Evolutionary conservation across 2,329 filamentous ascomycete species (phyloP).

Genomic region (Arthrobotrys conoides): DNA sequence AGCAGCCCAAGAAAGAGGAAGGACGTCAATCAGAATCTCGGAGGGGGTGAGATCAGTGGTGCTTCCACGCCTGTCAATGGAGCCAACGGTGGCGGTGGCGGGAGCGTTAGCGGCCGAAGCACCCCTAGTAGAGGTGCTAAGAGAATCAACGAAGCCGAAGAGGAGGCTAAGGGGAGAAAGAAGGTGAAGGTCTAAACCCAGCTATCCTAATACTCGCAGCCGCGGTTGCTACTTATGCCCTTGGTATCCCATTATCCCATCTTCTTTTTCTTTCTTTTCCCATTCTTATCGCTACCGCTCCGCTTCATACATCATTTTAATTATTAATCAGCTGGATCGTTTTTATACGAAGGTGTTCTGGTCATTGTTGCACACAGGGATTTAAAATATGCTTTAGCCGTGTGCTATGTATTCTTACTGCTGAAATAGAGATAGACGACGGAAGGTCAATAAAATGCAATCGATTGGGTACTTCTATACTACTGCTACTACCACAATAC

Average conservation of each 20-base stretch:
- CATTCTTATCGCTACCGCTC: not conserved
- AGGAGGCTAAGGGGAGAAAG: constrained; percentile 50
- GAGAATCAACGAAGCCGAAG: constrained; percentile 39
- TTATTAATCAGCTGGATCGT: constrained; percentile 15
- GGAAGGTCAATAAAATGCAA: constrained; percentile 6
- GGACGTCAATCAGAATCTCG: constrained; percentile 25
- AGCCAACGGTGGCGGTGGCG: not conserved
- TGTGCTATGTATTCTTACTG: constrained; percentile 20
- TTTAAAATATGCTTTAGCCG: not conserved
- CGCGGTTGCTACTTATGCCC: not conserved
- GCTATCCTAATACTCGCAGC: not conserved
- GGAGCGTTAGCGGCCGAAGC: constrained; percentile 51
- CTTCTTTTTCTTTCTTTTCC: not conserved
- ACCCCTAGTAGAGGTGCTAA: constrained; percentile 54
- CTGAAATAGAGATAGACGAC: constrained; percentile 20
- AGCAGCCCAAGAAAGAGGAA: constrained; percentile 59
- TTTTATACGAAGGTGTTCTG: constrained; percentile 39
- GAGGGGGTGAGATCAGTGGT: constrained; percentile 28
- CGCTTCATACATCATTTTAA: constrained; percentile 7
- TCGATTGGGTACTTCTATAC: not conserved
- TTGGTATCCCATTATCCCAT: not conserved
- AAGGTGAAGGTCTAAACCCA: constrained; percentile 44
- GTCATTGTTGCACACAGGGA: not conserved
- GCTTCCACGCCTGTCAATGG: constrained; percentile 50
- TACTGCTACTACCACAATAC: not conserved